phyloP scores from a whole-genome alignment of 495 filamentous ascomycete genomes.

The Alectoria sarmentosa region DNA sequence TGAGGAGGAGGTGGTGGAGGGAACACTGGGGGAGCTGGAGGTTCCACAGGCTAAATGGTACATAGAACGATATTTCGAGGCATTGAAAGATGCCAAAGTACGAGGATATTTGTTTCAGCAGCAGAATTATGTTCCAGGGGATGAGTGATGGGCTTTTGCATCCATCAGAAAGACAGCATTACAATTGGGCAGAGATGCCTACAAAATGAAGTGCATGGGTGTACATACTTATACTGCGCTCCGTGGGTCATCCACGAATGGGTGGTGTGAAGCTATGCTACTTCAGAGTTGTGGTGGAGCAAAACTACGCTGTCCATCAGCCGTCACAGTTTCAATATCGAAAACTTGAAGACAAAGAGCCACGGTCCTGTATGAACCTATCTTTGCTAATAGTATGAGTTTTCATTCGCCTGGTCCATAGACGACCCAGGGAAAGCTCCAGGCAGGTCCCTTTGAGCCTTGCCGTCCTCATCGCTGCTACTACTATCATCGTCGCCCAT shows the following conservation, averaged over 20 bases:
- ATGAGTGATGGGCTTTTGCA: slow-evolving; percentile 19
- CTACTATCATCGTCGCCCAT: slow-evolving; percentile 18
- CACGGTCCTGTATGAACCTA: background rate
- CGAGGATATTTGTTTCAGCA: slow-evolving; percentile 87
- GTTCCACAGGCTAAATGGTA: slow-evolving; percentile 2
- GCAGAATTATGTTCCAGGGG: slow-evolving; percentile 70
- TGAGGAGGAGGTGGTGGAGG: background rate
- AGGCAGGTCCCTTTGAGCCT: slow-evolving; percentile 40
- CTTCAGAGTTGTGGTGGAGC: no score
- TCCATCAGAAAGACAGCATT: slow-evolving; percentile 8
- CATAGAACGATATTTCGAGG: slow-evolving; percentile 86
- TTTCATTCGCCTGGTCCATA: background rate
- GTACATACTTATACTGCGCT: slow-evolving; percentile 4
- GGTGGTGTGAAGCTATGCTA: no score
- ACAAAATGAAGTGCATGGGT: background rate
- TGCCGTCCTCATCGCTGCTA: slow-evolving; percentile 34
- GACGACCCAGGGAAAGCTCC: slow-evolving; percentile 38
- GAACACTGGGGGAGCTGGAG: slow-evolving; percentile 5
- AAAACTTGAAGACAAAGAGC: background rate
- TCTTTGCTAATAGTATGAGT: slow-evolving; percentile 35
- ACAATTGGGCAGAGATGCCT: background rate
- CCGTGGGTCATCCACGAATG: background rate
- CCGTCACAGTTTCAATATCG: background rate
- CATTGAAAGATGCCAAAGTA: slow-evolving; percentile 76
- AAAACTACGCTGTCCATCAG: background rate